A percentile compares a stretch with the other conserved stretches of the same genome.
phyloP scores from a whole-genome alignment of 306 rosid species.

The Trifolium pratense region DNA sequence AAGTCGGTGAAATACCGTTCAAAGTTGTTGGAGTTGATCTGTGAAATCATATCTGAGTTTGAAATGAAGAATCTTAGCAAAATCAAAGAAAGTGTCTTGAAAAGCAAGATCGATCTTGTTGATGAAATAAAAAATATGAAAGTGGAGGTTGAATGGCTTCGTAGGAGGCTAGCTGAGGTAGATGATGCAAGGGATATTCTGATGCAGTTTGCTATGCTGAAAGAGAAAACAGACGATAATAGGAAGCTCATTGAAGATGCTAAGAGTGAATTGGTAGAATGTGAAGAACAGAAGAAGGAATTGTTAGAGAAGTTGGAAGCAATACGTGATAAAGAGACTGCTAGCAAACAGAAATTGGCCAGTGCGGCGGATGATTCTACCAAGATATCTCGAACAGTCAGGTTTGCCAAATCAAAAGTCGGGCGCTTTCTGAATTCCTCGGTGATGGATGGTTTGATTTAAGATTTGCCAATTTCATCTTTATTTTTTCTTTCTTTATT shows the following conservation, averaged over 20 bases:
- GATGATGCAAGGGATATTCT: conserved; percentile 15
- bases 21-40: background rate
- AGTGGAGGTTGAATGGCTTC: conserved; percentile 36
- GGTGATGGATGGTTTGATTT: conserved; percentile 18
- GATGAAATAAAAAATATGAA: background rate
- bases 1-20: background rate
- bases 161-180: conserved; percentile 1
- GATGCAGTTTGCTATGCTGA: background rate
- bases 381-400: background rate
- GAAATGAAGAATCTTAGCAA: background rate
- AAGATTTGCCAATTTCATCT: conserved; percentile 1
- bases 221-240: background rate
- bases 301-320: background rate
- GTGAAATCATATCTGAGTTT: conserved; percentile 27
- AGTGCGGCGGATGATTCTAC: conserved; percentile 4
- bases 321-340: background rate
- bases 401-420: background rate
- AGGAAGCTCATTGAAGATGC: background rate
- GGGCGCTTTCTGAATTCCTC: conserved; percentile 1
- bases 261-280: background rate
- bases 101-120: background rate
- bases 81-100: background rate
- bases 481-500: background rate
- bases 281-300: background rate
- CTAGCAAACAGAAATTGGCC: conserved; percentile 3